Evolutionary conservation across 164 flowering plant species (phyloP).

Genomic region (Liquidambar formosana): DNA sequence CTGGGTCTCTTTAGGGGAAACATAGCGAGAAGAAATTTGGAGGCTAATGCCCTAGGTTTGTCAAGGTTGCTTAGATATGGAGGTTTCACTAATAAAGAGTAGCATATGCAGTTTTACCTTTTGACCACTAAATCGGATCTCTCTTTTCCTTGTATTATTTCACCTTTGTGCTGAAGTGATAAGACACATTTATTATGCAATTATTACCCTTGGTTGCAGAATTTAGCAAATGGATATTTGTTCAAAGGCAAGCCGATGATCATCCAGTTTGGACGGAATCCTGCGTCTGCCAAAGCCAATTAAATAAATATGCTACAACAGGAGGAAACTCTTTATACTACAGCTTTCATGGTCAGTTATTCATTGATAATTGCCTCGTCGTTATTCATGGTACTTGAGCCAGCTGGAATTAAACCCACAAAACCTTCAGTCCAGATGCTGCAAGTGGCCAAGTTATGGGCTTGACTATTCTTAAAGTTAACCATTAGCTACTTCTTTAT

Average conservation of each 20-base stretch:
- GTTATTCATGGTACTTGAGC: no score
- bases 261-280: conserved; percentile 88
- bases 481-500: no score
- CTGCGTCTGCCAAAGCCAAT: conserved; percentile 50
- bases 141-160: background rate
- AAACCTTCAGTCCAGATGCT: no score
- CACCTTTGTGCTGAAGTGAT: background rate
- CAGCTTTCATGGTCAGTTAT: background rate
- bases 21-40: no score
- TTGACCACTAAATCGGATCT: background rate
- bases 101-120: conserved; percentile 3
- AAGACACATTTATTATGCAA: background rate
- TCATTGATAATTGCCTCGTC: no score
- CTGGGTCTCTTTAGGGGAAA: no score
- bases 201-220: conserved; percentile 45
- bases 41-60: background rate
- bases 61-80: background rate
- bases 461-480: no score
- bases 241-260: conserved; percentile 93
- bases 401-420: no score
- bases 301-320: conserved; percentile 13
- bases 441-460: no score
- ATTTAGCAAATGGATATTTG: conserved; percentile 78
- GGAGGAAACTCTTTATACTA: background rate
- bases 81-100: background rate